These are phyloP conservation scores for Curvularia spicifera DNA, from an alignment of 2,329 filamentous ascomycete genomes.

Conservation along the genomic window DNA sequence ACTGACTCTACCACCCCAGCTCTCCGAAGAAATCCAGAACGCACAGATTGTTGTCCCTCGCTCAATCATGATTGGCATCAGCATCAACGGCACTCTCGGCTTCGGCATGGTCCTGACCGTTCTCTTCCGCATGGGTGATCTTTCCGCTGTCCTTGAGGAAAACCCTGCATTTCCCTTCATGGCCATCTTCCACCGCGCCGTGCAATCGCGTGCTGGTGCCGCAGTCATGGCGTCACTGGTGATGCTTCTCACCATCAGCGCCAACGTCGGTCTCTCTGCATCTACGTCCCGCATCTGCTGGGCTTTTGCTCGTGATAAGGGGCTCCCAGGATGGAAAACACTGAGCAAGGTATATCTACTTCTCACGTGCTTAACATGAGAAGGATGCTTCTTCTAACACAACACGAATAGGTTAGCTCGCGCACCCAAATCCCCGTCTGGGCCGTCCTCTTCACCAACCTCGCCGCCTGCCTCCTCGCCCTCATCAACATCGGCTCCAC, in stretches of 20 bases:
- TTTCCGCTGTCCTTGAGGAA: constrained; percentile 37
- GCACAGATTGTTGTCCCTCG: constrained; percentile 40
- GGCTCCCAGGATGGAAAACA: constrained; percentile 47
- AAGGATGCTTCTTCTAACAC: neutral
- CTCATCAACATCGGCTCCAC: constrained; percentile 57
- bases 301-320: constrained; percentile 51
- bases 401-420: constrained; percentile 24
- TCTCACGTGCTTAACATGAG: neutral
- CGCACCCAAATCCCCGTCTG: constrained; percentile 46
- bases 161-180: constrained; percentile 56
- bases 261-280: constrained; percentile 46
- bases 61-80: constrained; percentile 48
- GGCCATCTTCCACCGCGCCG: constrained; percentile 53
- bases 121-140: constrained; percentile 45
- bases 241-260: constrained; percentile 42
- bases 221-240: constrained; percentile 52
- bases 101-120: constrained; percentile 38
- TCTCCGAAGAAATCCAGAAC: constrained; percentile 41
- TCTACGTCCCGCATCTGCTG: constrained; percentile 49
- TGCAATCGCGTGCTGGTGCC: constrained; percentile 45
- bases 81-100: constrained; percentile 50
- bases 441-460: constrained; percentile 34
- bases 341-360: constrained; percentile 19
- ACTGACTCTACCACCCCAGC: constrained; percentile 25
- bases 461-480: constrained; percentile 52